Percentiles rank a stretch among this genome's conserved stretches.
phyloP scores from a whole-genome alignment of 768 basidiomycete genomes.

The Lactarius hengduanensis region DNA sequence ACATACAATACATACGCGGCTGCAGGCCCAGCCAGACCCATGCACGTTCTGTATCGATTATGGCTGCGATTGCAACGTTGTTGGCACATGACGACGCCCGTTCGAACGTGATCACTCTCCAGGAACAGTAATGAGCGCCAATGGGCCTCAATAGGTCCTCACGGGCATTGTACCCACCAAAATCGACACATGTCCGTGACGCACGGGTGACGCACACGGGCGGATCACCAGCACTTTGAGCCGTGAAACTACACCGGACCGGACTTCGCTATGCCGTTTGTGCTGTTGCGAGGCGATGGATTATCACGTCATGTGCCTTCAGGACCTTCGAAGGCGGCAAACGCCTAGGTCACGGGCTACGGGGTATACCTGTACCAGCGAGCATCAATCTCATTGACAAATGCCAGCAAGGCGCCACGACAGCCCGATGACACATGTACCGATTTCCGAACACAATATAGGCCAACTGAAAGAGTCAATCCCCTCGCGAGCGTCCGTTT shows the following conservation, averaged over 20 bases:
- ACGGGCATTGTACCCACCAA: neutral
- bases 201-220: too few species aligned
- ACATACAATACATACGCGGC: neutral
- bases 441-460: neutral
- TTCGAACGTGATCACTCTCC: slow-evolving; percentile 7
- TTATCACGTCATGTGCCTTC: neutral
- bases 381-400: neutral
- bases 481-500: neutral
- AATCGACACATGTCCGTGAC: neutral
- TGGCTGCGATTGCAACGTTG: neutral
- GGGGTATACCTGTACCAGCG: too few species aligned
- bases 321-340: neutral
- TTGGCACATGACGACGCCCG: neutral
- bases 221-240: slow-evolving; percentile 9
- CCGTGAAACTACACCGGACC: slow-evolving; percentile 3
- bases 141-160: neutral
- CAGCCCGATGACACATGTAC: neutral
- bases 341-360: too few species aligned
- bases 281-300: too few species aligned
- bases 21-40: slow-evolving; percentile 2
- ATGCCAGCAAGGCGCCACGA: neutral
- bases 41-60: neutral
- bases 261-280: neutral
- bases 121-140: neutral
- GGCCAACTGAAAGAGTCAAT: neutral